Base-by-base conservation (phyloP, 1,284 basidiomycete genomes). In the Cryptococcus neoformans region DNA sequence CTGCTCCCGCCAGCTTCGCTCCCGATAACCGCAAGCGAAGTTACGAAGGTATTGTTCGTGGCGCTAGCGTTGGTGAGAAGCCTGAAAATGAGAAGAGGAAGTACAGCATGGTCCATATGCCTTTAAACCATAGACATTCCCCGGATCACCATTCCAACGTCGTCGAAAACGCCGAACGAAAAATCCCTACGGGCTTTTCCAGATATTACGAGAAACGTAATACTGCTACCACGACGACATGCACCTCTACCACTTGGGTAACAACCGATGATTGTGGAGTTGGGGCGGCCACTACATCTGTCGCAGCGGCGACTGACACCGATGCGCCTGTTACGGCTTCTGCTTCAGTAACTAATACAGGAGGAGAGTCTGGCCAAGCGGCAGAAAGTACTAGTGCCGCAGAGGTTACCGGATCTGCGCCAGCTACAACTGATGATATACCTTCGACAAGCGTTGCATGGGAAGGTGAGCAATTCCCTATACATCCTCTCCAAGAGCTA, bases 191-290 rank as follows among this genome's bases (percentile, higher is more conserved):
- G 6, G 48, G 36, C 21, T 41, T 44, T 21, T 36, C 53, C 6
- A 46, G 48, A 44, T 55, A 47, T 37, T 49, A 53, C 55, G 38
- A 54, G 38, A 35, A 35, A 14, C 47, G 54, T n/a, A 28, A 52
- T 6, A 38, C 51, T 17, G 21, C 46, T n/a, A 46, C 50, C 10
- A 41, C 49, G 12, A 42, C 44, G 8, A 59, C 51, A 14, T 55
- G 55, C 16, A 60, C 58, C n/a, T 60, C 58, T 17, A 60, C 58
- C 11, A 54, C 55, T 10, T 51, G 42, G 37, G 38, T 60, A n/a
- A 60, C 59, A 12, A 53, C 56, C 4, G 46, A 51, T 21, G 59
- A 53, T n/a, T 57, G 59, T 47, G 46, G 46, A 12, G 28, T 4
- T 28, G 28, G 28, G 4, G 16, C 11, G 16, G 11, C 40, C 11